Evolutionary conservation across 208 protist species (phyloP), one percentile per base, ranked within the genome.

Genomic region (Leishmania turanica): DNA sequence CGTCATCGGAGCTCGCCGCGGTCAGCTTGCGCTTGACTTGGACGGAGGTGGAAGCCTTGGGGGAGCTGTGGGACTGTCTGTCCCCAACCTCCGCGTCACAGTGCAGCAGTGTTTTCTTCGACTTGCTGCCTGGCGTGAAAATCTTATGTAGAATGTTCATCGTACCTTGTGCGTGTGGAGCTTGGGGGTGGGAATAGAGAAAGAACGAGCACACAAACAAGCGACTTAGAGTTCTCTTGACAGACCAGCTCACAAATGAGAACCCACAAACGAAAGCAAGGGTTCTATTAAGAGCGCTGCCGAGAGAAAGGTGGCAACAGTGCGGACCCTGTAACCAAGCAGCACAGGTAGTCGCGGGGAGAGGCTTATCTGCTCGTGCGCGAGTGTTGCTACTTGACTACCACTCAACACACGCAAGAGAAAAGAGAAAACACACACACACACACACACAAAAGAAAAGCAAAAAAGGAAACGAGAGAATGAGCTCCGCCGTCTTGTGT

Each of bases 71-170:
- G 9, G 31, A 56, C 17, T 47, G 49, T 37, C 66, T 56, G 42
- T 78, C 82, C 27, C 54, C 24, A 5, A 1, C 42, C 1, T 79
- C 82, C 27, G 68, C 3, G 1, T 85, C 82, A 15, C 40, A 27
- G 34, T 77, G 64, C 64, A 79, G 45, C 77, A 82, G 72, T 21
- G 58, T 53, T 58, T 79, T 86, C 74, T 86, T 86, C 45, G 68
- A 78, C 1, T 3, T 8, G 75, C 77, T 84, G 62, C 84, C 56
- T n/a, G 82, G 77, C 49, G 82, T 75, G 54, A 85, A 81, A 24
- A 85, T 81, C 78, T 81, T 85, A 73, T 85, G 82, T 24, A 85
- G 49, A 2, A 85, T 58, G 53, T 69, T 85, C 82, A 85, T 82
- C 60, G 40, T 45, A 15, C 34, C 37, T 34, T 42, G 65, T 9